phyloP scores from a whole-genome alignment of 179 eudicot species.

The Silene coronaria region DNA sequence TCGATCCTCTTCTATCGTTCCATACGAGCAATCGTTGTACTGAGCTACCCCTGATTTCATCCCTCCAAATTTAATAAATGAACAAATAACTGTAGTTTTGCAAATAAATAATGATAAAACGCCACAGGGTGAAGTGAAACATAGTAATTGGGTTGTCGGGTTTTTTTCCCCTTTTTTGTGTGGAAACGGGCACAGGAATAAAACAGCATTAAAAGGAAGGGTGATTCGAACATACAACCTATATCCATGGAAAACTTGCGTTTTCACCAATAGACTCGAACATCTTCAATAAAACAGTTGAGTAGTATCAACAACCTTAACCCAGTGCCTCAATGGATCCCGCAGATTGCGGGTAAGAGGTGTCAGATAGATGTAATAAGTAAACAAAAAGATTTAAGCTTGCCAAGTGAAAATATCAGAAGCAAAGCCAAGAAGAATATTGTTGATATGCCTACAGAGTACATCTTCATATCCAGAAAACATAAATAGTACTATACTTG shows the following conservation, averaged over 20 bases:
- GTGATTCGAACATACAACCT: too few species aligned
- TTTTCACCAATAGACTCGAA: too few species aligned
- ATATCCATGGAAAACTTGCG: too few species aligned
- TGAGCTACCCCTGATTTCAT: slow-evolving; percentile 21
- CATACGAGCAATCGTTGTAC: slow-evolving; percentile 25
- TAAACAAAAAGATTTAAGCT: not conserved
- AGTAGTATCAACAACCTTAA: not conserved
- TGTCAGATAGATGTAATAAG: too few species aligned
- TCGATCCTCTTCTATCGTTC: slow-evolving; percentile 34
- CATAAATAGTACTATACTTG: slow-evolving; percentile 13
- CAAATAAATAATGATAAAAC: too few species aligned
- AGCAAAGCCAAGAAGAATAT: slow-evolving; percentile 18
- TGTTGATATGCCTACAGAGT: slow-evolving; percentile 2
- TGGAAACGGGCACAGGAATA: too few species aligned
- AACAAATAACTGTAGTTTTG: not conserved
- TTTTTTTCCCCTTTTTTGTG: too few species aligned
- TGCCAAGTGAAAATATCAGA: slow-evolving; percentile 21
- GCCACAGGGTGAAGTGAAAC: too few species aligned
- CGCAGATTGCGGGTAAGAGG: too few species aligned
- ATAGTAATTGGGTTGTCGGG: too few species aligned
- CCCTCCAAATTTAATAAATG: not conserved
- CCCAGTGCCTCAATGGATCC: not conserved
- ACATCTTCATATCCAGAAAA: slow-evolving; percentile 21
- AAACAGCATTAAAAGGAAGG: too few species aligned
- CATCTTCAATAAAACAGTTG: too few species aligned